Evolutionary conservation across 2,329 filamentous ascomycete species (phyloP).

Genomic region (Tolypocladium cylindrosporum): DNA sequence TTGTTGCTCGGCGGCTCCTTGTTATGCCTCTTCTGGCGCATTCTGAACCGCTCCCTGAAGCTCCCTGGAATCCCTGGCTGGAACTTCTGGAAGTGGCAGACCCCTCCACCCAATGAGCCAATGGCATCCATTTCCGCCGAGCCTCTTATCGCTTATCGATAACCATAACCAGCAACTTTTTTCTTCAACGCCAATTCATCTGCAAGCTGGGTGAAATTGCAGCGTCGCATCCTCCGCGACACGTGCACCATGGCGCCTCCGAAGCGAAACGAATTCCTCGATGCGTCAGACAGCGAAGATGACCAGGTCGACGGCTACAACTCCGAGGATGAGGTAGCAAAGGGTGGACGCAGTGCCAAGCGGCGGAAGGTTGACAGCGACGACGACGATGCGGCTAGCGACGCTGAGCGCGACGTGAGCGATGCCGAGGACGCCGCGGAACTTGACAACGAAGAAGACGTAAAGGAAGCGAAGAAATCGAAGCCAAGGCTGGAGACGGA

Average conservation of each 20-base stretch:
- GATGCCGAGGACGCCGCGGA: conserved; percentile 13
- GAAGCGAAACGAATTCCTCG: conserved; percentile 65
- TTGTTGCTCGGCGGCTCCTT: neutral
- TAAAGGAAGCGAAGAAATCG: conserved; percentile 5
- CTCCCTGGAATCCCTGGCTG: neutral
- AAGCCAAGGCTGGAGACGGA: conserved; percentile 19
- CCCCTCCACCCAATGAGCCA: neutral
- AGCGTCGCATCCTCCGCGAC: neutral
- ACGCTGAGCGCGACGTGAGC: conserved; percentile 21
- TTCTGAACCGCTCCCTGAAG: neutral
- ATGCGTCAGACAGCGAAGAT: conserved; percentile 47
- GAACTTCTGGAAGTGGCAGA: neutral
- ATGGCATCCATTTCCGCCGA: neutral
- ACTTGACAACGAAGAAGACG: conserved; percentile 11
- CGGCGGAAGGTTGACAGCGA: conserved; percentile 46
- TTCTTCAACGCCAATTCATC: neutral
- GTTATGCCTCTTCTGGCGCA: neutral
- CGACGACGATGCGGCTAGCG: conserved; percentile 23
- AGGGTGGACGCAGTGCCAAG: conserved; percentile 54
- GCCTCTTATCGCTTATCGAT: neutral
- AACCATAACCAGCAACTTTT: neutral
- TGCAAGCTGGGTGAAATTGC: neutral
- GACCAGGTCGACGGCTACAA: conserved; percentile 51
- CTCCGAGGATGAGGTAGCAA: conserved; percentile 59
- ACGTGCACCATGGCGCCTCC: conserved; percentile 47